Conservation (phyloP, 805 yeast species). For the Candida caryicola region DNA sequence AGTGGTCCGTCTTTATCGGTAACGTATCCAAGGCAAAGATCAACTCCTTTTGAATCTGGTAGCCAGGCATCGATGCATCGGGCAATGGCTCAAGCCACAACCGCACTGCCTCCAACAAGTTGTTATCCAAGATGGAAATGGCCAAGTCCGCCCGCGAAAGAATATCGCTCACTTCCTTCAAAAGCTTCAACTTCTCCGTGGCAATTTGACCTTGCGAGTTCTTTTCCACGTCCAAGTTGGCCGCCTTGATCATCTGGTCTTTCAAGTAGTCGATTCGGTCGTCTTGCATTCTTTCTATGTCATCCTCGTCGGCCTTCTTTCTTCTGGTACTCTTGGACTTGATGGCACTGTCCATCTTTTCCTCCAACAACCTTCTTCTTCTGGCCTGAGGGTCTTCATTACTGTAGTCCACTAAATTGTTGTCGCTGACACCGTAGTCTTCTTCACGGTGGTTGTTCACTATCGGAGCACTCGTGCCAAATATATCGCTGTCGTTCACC, state of each 20-base stretch:
- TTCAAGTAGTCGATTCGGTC: constrained; percentile 79
- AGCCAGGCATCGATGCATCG: constrained; percentile 96
- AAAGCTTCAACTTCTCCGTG: constrained; percentile 69
- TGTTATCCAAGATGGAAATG: constrained; percentile 91
- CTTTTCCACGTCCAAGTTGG: constrained; percentile 67
- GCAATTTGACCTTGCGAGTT: constrained; percentile 65
- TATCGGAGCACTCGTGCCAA: constrained; percentile 4
- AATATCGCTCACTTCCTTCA: constrained; percentile 74
- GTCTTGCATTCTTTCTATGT: constrained; percentile 92
- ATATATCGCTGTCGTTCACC: constrained; percentile 7
- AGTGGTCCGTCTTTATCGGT: constrained; percentile 93
- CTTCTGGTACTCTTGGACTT: constrained; percentile 59
- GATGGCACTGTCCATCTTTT: constrained; percentile 71
- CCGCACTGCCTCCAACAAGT: constrained; percentile 86
- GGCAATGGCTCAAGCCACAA: constrained; percentile 98
- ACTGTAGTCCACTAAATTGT: constrained; percentile 13
- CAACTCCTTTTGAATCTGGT: constrained; percentile 87
- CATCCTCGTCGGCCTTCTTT: constrained; percentile 82
- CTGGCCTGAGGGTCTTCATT: constrained; percentile 40
- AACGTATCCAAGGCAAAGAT: constrained; percentile 69
- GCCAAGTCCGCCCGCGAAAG: constrained; percentile 81
- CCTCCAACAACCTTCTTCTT: constrained; percentile 77
- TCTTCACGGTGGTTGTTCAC: constrained; percentile 5
- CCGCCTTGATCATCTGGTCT: constrained; percentile 86
- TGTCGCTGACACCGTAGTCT: constrained; percentile 3